A percentile compares a stretch with the other conserved stretches of the same genome.
These are phyloP conservation scores for Bidens hawaiensis DNA, from an alignment of 140 eudicot genomes.

Conservation along the genomic window DNA sequence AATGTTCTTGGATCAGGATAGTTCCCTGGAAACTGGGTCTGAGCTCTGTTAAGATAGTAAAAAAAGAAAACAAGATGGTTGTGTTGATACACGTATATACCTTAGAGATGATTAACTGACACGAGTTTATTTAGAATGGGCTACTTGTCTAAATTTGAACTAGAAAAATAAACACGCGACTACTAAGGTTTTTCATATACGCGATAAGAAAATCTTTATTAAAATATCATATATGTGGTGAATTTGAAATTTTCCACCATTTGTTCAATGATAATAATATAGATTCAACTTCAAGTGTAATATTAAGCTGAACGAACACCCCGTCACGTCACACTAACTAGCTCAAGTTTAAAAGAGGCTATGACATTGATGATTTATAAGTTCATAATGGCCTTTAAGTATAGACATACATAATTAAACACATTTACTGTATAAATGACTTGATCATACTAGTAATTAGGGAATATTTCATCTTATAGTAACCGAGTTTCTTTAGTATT, in stretches of 20 bases:
- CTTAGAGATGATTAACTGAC: not conserved
- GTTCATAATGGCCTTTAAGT: too few relatives aligned
- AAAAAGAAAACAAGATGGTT: slow-evolving; percentile 1
- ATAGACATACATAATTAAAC: not conserved
- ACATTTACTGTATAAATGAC: not conserved
- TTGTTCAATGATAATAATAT: not conserved
- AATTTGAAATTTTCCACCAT: too few relatives aligned
- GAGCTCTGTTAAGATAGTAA: slow-evolving; percentile 55
- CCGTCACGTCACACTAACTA: not conserved
- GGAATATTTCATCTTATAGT: too few relatives aligned
- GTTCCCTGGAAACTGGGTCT: slow-evolving; percentile 79
- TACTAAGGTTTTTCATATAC: not conserved
- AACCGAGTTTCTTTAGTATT: too few relatives aligned
- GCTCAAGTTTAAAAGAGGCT: not conserved
- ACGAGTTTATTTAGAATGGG: not conserved
- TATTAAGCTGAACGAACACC: not conserved
- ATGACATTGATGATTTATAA: not conserved
- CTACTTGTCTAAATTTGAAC: not conserved
- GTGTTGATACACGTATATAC: not conserved
- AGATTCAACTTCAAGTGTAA: not conserved
- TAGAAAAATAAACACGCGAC: not conserved
- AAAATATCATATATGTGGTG: not conserved
- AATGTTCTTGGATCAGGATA: slow-evolving; percentile 96
- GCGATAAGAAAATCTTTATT: too few relatives aligned
- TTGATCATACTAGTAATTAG: not conserved